Conservation (phyloP, 768 basidiomycete genomes). For the Leccinum incarnatum region DNA sequence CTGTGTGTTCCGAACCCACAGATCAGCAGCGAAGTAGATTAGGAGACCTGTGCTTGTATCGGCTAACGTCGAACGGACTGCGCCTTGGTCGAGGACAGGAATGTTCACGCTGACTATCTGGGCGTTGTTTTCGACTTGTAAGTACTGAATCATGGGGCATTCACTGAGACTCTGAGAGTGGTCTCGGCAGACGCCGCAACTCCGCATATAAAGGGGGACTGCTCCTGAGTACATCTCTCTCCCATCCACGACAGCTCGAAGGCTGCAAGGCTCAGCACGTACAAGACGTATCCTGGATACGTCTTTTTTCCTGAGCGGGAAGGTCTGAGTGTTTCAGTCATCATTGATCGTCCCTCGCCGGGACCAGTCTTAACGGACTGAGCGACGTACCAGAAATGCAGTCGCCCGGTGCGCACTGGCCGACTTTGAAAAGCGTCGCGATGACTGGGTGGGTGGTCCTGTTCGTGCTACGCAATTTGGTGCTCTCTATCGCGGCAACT, state of each 20-base stretch:
- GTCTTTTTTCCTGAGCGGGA: constrained; percentile 32
- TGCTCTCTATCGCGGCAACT: constrained; percentile 21
- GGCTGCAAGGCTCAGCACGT: constrained; percentile 29
- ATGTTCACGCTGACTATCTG: too few relatives aligned
- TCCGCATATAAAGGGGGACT: neutral
- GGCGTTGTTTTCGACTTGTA: too few relatives aligned
- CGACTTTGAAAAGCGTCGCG: constrained; percentile 29
- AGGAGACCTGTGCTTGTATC: too few relatives aligned
- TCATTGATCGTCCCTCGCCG: constrained; percentile 28
- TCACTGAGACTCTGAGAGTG: too few relatives aligned
- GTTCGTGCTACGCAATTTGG: neutral
- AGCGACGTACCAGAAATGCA: constrained; percentile 31
- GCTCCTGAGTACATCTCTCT: neutral
- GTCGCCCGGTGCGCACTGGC: constrained; percentile 13
- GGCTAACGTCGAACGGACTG: too few relatives aligned
- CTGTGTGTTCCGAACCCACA: too few relatives aligned
- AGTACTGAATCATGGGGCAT: too few relatives aligned
- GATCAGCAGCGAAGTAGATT: too few relatives aligned
- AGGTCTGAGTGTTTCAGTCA: constrained; percentile 33
- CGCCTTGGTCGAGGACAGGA: too few relatives aligned
- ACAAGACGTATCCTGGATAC: constrained; percentile 16
- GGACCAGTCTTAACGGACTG: constrained; percentile 25
- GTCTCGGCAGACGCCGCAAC: neutral
- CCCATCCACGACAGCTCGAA: constrained; percentile 25
- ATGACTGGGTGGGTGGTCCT: constrained; percentile 22